Base-by-base conservation (phyloP, 192 early-diverging fungal species). In the Entrophospora sp. region DNA sequence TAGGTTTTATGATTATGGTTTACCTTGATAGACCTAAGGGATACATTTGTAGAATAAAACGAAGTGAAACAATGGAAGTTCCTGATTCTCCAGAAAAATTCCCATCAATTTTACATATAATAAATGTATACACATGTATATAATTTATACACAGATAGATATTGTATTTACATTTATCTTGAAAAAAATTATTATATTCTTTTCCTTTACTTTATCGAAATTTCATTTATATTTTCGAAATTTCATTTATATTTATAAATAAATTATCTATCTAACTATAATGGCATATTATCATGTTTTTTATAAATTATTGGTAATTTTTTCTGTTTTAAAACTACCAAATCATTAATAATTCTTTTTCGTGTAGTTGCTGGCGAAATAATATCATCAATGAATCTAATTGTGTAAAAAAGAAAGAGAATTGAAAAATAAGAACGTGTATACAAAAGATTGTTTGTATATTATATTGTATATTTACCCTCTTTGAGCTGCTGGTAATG, bases 221-320 rank as follows among this genome's bases (percentile, higher is more conserved):
- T n/a, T n/a, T n/a, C n/a, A n/a, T n/a, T n/a, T n/a, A n/a, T n/a
- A n/a, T n/a, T n/a, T n/a, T n/a, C n/a, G n/a, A n/a, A n/a, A n/a
- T n/a, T n/a, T n/a, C n/a, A n/a, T n/a, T n/a, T n/a, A n/a, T n/a
- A n/a, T n/a, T n/a, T n/a, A n/a, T 51, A 51, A 30, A 22, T 16
- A 51, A 51, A 24, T 2, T 28, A 51, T 51, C 2, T 10, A 35
- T 57, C 13, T 14, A 37, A 37, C 42, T 82, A 95, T 64, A 98
- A 71, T 18, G 95, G 95, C 61, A 94, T 87, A 71, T 94, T 96
- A 46, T 91, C 92, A 73, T 98, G 95, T 79, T 98, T 98, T 79
- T 96, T 96, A 70, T 75, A 68, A 31, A 92, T 94, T 71, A 89
- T 90, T 63, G 65, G 67, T 43, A 78, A 73, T 64, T 87, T 78